Evolutionary conservation across 495 filamentous ascomycete genomes (phyloP).

Genomic region (Hypoxylon fuscum): DNA sequence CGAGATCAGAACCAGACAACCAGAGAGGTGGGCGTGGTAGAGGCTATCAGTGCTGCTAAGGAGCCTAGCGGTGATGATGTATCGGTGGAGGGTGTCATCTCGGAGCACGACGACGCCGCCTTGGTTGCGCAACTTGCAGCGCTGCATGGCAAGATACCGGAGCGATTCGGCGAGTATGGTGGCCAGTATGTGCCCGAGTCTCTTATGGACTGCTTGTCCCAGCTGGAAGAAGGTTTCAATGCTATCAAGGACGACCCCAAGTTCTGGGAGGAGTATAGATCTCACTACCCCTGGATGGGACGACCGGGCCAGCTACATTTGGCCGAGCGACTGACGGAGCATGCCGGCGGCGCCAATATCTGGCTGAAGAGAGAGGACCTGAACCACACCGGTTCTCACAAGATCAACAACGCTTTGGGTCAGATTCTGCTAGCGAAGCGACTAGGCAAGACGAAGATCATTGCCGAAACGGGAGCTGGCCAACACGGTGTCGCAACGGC

Average conservation of each 20-base stretch:
- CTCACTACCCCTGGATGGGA: conserved; percentile 98
- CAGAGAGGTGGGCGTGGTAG: conserved; percentile 69
- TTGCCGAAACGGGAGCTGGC: conserved; percentile 95
- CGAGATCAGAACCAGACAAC: conserved; percentile 58
- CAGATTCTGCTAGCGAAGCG: conserved; percentile 84
- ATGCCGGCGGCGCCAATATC: conserved; percentile 91
- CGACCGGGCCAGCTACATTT: conserved; percentile 90
- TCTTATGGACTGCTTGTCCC: conserved; percentile 92
- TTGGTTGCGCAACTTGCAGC: conserved; percentile 57
- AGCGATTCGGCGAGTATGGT: conserved; percentile 95
- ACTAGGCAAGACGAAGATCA: conserved; percentile 91
- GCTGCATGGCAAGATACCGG: conserved; percentile 68
- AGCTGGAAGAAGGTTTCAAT: conserved; percentile 93
- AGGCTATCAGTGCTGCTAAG: conserved; percentile 65
- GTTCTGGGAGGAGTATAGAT: conserved; percentile 97
- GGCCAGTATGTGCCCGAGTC: conserved; percentile 99
- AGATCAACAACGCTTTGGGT: conserved; percentile 96
- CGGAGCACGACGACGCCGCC: conserved; percentile 49
- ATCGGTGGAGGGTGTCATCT: conserved; percentile 68
- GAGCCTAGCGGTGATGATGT: conserved; percentile 61
- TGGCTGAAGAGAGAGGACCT: conserved; percentile 96
- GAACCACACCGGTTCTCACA: conserved; percentile 88
- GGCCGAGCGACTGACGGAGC: conserved; percentile 85
- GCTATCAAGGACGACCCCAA: conserved; percentile 80
- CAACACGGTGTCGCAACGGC: conserved; percentile 96